These are phyloP conservation scores for Berkeleyomyces basicola DNA, from an alignment of 2,329 filamentous ascomycete genomes.

Conservation along the genomic window DNA sequence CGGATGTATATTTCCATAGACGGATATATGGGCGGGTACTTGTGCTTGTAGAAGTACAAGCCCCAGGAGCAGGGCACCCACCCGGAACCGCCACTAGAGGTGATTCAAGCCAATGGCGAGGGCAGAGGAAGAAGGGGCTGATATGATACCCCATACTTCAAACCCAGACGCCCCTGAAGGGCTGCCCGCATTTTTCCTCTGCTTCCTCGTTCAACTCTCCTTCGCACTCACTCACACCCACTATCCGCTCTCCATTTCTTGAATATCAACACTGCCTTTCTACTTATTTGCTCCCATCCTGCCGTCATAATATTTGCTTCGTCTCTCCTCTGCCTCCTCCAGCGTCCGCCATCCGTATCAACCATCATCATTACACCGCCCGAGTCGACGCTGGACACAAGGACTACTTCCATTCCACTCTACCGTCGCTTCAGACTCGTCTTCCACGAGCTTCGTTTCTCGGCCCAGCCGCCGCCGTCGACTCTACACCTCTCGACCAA, in stretches of 20 bases:
- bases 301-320: neutral
- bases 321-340: neutral
- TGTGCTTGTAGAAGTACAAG: neutral
- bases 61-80: neutral
- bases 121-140: neutral
- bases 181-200: neutral
- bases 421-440: neutral
- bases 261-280: neutral
- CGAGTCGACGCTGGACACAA: neutral
- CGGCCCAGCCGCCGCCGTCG: neutral
- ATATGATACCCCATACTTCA: slow-evolving; percentile 2
- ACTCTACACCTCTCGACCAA: neutral
- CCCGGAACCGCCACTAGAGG: neutral
- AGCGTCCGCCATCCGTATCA: neutral
- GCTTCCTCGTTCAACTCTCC: neutral
- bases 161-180: neutral
- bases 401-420: neutral
- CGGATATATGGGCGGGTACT: neutral
- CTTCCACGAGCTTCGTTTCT: neutral
- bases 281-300: neutral
- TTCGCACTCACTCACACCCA: neutral
- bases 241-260: neutral
- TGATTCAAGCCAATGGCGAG: neutral
- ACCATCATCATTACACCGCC: neutral
- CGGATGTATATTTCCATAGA: neutral